Conservation (phyloP, 2,329 filamentous ascomycete species). For the Aspergillus alliaceus region DNA sequence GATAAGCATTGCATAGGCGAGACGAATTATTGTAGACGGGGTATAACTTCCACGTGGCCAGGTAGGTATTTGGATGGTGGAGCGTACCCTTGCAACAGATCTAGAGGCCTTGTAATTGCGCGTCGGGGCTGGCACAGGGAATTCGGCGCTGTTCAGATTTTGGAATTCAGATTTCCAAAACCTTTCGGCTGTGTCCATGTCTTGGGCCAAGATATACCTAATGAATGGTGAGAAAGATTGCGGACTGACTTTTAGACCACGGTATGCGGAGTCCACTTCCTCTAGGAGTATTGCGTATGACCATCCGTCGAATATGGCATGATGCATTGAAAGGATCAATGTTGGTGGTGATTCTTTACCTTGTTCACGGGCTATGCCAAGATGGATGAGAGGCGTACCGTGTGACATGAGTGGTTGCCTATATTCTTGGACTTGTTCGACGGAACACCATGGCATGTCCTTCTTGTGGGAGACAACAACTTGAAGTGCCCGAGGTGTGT, state of each 20-base stretch:
- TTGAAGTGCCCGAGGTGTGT: no score
- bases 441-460: not conserved
- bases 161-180: not conserved
- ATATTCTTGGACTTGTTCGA: no score
- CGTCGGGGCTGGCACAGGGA: no score
- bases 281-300: constrained; percentile 26
- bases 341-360: not conserved
- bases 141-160: no score
- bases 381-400: not conserved
- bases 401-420: not conserved
- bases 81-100: no score
- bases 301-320: constrained; percentile 49
- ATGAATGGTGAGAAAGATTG: constrained; percentile 53
- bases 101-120: not conserved
- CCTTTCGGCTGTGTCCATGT: constrained; percentile 10
- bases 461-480: not conserved
- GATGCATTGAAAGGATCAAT: constrained; percentile 38
- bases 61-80: no score
- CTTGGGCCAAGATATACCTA: constrained; percentile 26
- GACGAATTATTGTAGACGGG: not conserved
- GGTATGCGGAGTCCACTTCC: constrained; percentile 21
- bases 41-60: not conserved
- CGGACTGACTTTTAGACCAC: no score
- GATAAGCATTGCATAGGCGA: constrained; percentile 5
- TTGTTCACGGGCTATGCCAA: not conserved